phyloP scores from a whole-genome alignment of 1,284 basidiomycete genomes.

The Jaminaea rosea region DNA sequence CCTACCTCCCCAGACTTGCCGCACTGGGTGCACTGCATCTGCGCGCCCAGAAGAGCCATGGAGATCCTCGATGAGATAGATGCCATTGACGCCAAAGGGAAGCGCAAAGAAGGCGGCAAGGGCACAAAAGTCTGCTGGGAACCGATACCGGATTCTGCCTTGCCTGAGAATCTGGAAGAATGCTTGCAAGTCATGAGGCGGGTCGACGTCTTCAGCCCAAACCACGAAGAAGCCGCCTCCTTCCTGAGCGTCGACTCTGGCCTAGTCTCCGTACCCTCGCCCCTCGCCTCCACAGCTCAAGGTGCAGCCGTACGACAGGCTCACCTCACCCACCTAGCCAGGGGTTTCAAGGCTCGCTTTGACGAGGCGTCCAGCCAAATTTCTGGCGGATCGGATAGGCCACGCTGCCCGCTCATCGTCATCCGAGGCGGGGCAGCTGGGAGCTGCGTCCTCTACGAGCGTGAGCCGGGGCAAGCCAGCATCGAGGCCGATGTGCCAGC shows the following conservation, averaged over 20 bases:
- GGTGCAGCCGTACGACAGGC: neutral
- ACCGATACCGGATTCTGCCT: slow-evolving; percentile 11
- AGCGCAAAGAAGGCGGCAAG: neutral
- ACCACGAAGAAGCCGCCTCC: slow-evolving; percentile 12
- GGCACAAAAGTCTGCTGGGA: slow-evolving; percentile 9
- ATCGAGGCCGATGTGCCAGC: neutral
- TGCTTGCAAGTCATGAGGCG: slow-evolving; percentile 3
- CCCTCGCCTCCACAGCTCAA: neutral
- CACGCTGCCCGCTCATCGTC: neutral
- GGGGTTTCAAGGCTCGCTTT: neutral
- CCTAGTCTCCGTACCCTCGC: neutral
- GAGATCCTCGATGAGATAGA: slow-evolving; percentile 9
- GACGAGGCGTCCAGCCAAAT: neutral
- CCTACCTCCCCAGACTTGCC: neutral
- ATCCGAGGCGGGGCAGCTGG: neutral
- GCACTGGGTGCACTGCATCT: slow-evolving; percentile 8
- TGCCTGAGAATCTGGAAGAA: slow-evolving; percentile 5
- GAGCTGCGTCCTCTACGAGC: neutral
- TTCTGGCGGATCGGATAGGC: neutral
- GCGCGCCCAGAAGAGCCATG: slow-evolving; percentile 5
- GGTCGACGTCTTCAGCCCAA: slow-evolving; percentile 9
- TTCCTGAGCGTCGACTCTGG: slow-evolving; percentile 1
- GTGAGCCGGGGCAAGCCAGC: neutral
- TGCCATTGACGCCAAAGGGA: neutral
- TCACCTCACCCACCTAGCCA: neutral